Evolutionary conservation across 805 yeast species (phyloP), one percentile per base, ranked within the genome.

Genomic region (Myxozyma geophila): DNA sequence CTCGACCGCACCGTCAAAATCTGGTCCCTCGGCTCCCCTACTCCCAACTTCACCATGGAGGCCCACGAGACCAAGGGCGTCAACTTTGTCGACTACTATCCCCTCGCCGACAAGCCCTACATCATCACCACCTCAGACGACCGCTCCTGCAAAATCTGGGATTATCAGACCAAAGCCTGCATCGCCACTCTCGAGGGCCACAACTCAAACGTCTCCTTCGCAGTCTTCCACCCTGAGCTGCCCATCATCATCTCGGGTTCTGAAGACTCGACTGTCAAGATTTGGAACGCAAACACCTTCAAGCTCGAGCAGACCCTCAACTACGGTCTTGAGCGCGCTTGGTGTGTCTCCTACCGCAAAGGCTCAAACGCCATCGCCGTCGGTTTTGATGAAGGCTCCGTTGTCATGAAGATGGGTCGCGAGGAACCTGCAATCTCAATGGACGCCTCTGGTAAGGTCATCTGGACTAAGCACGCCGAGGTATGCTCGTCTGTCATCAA

Each of bases 71-170:
- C 89, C 54, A 91, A 90, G 74, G 98, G 98, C 70, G 98, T 92
- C 70, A 95, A 95, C 77, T 93, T 85, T 75, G 98, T 95, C 63
- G 98, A 93, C 76, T 95, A 93, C 78, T 95, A 95, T 75, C 99
- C 98, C 36, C 92, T 90, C 70, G 89, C 96, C 63, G 99, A 95
- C 79, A 95, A 95, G 78, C 99, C 99, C 55, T 95, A 95, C 75
- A 80, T 95, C 70, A 87, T 88, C 23, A 88, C 95, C 7, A 92
- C 91, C n/a, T 98, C 98, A 17, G 99, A 93, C 71, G 98, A 95
- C 71, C 96, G 97, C 0, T 70, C 75, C 51, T 86, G 90, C 7
- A 88, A 87, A 66, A 73, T 92, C 41, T 92, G 98, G 97, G 75
- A 65, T 78, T 95, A 95, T 74, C 99, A 95, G 82, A 91, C 98